A percentile compares a stretch with the other conserved stretches of the same genome.
phyloP scores from a whole-genome alignment of 1,284 basidiomycete species.

The Ustilago hordei region DNA sequence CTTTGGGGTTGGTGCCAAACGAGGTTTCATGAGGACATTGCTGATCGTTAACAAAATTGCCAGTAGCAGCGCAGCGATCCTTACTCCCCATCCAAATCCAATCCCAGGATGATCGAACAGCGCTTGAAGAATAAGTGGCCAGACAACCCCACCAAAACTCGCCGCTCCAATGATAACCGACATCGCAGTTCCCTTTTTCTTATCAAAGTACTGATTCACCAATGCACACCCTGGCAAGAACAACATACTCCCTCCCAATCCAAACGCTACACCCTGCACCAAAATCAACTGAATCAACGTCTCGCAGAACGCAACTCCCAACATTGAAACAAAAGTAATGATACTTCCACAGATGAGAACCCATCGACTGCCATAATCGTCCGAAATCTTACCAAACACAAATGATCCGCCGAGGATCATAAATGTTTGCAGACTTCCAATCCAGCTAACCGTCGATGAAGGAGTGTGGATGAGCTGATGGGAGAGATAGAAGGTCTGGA shows the following conservation, averaged over 20 bases:
- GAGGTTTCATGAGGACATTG: conserved; percentile 37
- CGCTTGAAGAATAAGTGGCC: conserved; percentile 35
- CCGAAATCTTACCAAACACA: conserved; percentile 49
- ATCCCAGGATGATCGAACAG: conserved; percentile 35
- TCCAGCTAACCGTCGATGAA: conserved; percentile 40
- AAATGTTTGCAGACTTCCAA: conserved; percentile 49
- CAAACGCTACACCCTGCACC: conserved; percentile 41
- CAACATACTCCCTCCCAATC: conserved; percentile 45
- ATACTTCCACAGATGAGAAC: conserved; percentile 31
- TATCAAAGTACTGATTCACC: conserved; percentile 53
- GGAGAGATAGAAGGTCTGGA: conserved; percentile 41
- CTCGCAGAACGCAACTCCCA: conserved; percentile 38
- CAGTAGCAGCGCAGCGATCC: conserved; percentile 38
- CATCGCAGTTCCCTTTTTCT: conserved; percentile 40
- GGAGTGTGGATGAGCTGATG: conserved; percentile 38
- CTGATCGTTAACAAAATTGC: conserved; percentile 38
- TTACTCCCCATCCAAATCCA: conserved; percentile 41
- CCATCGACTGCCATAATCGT: conserved; percentile 39
- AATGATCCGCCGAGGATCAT: conserved; percentile 42
- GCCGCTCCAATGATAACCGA: conserved; percentile 47
- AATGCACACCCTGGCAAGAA: conserved; percentile 47
- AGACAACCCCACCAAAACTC: conserved; percentile 47
- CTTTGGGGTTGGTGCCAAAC: conserved; percentile 20
- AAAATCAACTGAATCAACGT: conserved; percentile 31
- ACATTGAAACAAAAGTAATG: conserved; percentile 46